These are phyloP conservation scores for Atkinsonella hypoxylon DNA, from an alignment of 2,329 filamentous ascomycete genomes.

Conservation along the genomic window DNA sequence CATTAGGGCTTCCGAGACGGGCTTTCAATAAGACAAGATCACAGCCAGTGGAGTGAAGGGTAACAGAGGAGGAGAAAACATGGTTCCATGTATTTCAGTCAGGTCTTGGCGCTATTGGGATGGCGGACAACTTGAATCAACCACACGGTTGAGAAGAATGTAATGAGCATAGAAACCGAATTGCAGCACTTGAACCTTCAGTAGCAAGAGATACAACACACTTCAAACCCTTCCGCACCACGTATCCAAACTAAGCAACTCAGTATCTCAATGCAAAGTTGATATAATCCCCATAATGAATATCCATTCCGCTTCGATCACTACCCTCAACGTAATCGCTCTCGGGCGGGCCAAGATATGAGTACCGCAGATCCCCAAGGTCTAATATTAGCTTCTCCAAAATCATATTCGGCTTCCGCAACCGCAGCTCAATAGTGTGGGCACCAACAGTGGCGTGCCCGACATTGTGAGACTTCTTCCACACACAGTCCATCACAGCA, in stretches of 20 bases:
- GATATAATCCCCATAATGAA: constrained; percentile 4
- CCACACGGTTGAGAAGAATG: too few relatives aligned
- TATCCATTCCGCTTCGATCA: not conserved
- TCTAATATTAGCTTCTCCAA: constrained; percentile 26
- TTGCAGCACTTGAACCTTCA: too few relatives aligned
- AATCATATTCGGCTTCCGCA: constrained; percentile 22
- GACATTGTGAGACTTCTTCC: constrained; percentile 28
- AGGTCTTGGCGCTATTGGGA: too few relatives aligned
- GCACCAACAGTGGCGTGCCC: constrained; percentile 12
- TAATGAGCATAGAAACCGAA: too few relatives aligned
- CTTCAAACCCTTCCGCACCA: not conserved
- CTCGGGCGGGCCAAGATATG: constrained; percentile 24
- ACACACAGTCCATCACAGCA: constrained; percentile 37
- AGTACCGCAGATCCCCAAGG: constrained; percentile 18
- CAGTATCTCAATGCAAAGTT: constrained; percentile 3
- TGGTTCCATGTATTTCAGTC: too few relatives aligned
- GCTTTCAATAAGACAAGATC: too few relatives aligned
- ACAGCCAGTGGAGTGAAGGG: too few relatives aligned
- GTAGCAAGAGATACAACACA: not conserved
- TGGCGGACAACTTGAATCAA: too few relatives aligned
- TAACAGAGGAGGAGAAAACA: too few relatives aligned
- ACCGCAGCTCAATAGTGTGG: constrained; percentile 19
- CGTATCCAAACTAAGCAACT: not conserved
- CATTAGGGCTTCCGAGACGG: too few relatives aligned
- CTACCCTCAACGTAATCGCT: constrained; percentile 12